Conservation (phyloP, 495 filamentous ascomycete genomes). For the Talaromyces ruber region DNA sequence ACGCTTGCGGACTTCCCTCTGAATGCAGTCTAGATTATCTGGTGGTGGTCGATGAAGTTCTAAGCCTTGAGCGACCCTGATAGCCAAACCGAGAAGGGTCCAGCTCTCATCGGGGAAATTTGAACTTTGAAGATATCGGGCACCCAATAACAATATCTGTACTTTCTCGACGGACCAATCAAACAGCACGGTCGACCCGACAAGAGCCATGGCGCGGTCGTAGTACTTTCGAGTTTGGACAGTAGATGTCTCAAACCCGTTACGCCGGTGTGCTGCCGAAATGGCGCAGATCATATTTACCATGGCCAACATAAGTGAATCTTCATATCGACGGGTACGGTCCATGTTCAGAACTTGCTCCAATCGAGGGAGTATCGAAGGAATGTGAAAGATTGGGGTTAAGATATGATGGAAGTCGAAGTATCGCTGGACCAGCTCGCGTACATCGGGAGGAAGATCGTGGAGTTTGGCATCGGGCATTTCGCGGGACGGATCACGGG, state of each 20-base stretch:
- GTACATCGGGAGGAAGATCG: conserved; percentile 3
- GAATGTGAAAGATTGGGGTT: conserved; percentile 3
- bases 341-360: conserved; percentile 1
- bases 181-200: conserved; percentile 2
- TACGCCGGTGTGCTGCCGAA: neutral
- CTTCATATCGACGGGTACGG: neutral
- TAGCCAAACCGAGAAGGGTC: conserved; percentile 57
- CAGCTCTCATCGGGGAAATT: conserved; percentile 27
- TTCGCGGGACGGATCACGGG: conserved; percentile 7
- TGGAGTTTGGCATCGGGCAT: conserved; percentile 8
- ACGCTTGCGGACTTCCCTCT: conserved; percentile 27
- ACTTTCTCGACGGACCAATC: conserved; percentile 6
- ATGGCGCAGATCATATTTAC: conserved; percentile 7
- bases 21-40: conserved; percentile 22
- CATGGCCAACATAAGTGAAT: conserved; percentile 1
- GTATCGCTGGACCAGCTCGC: conserved; percentile 2
- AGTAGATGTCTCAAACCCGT: conserved; percentile 1
- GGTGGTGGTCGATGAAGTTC: conserved; percentile 46
- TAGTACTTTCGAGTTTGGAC: conserved; percentile 4
- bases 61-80: conserved; percentile 59
- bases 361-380: neutral
- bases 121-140: conserved; percentile 6
- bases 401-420: conserved; percentile 4
- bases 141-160: neutral
- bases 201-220: conserved; percentile 7